A percentile compares a stretch with the other conserved stretches of the same genome.
Conservation (phyloP, 2,329 filamentous ascomycete species). For the Helicocarpus griseus region DNA sequence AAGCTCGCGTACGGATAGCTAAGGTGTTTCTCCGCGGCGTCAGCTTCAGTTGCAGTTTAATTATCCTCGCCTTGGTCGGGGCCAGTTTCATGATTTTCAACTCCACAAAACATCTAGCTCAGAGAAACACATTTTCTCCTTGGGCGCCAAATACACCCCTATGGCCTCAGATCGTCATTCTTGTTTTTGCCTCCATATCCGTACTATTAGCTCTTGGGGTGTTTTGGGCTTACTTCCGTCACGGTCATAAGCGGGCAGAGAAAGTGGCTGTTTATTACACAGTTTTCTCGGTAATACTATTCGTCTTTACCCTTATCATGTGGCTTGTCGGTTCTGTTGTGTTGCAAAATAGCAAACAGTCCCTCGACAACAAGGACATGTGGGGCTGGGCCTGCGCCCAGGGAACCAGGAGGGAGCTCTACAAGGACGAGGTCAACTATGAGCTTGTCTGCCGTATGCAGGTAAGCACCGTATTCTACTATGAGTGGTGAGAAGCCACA, state of each 20-base stretch:
- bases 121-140: slow-evolving; percentile 69
- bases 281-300: slow-evolving; percentile 84
- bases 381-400: slow-evolving; percentile 98
- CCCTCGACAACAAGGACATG: slow-evolving; percentile 70
- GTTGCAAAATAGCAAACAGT: slow-evolving; percentile 67
- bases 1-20: slow-evolving; percentile 79
- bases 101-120: slow-evolving; percentile 63
- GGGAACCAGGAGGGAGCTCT: slow-evolving; percentile 70
- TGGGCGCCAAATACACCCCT: slow-evolving; percentile 72
- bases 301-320: slow-evolving; percentile 84
- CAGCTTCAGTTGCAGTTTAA: slow-evolving; percentile 94
- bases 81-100: slow-evolving; percentile 91
- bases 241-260: slow-evolving; percentile 79
- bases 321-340: slow-evolving; percentile 82
- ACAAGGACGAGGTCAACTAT: slow-evolving; percentile 74
- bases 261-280: slow-evolving; percentile 95
- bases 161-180: slow-evolving; percentile 83
- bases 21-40: slow-evolving; percentile 92
- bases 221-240: slow-evolving; percentile 76
- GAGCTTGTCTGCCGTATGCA: slow-evolving; percentile 81
- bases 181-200: slow-evolving; percentile 70
- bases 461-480: slow-evolving; percentile 37
- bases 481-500: slow-evolving; percentile 11
- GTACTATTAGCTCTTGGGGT: slow-evolving; percentile 69
- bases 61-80: slow-evolving; percentile 82